These are phyloP conservation scores for Infundibulicybe gibba DNA, from an alignment of 768 basidiomycete species.

Conservation along the genomic window DNA sequence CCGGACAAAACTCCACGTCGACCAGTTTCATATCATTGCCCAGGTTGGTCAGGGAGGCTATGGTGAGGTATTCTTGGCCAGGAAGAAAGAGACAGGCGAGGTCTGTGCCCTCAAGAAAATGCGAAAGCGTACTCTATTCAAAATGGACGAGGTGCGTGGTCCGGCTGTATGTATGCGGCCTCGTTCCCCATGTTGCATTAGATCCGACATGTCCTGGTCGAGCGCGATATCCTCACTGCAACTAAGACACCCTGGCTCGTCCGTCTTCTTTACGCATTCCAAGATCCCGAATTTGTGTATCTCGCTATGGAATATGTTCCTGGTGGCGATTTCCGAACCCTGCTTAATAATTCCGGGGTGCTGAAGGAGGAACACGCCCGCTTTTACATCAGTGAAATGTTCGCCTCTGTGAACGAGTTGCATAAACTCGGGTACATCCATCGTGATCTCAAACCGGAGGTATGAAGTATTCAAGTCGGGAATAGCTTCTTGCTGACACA, in stretches of 20 bases:
- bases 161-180: not conserved
- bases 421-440: conserved; percentile 99
- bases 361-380: conserved; percentile 95
- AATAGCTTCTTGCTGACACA: not conserved
- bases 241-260: conserved; percentile 99
- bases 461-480: conserved; percentile 23
- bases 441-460: conserved; percentile 97
- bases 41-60: conserved; percentile 99
- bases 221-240: conserved; percentile 95
- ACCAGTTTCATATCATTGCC: conserved; percentile 97
- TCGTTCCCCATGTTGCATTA: conserved; percentile 21
- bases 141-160: conserved; percentile 90
- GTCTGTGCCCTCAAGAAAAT: conserved; percentile 98
- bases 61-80: conserved; percentile 94
- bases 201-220: conserved; percentile 97
- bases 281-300: conserved; percentile 87
- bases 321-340: conserved; percentile 96
- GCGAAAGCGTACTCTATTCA: conserved; percentile 89
- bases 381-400: conserved; percentile 99
- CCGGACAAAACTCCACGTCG: conserved; percentile 88
- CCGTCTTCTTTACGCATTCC: conserved; percentile 92
- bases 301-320: conserved; percentile 99
- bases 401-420: conserved; percentile 86
- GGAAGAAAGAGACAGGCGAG: conserved; percentile 93
- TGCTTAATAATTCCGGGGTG: conserved; percentile 96